phyloP scores from a whole-genome alignment of 495 filamentous ascomycete species.

The Symbiotaphrina buchneri region DNA sequence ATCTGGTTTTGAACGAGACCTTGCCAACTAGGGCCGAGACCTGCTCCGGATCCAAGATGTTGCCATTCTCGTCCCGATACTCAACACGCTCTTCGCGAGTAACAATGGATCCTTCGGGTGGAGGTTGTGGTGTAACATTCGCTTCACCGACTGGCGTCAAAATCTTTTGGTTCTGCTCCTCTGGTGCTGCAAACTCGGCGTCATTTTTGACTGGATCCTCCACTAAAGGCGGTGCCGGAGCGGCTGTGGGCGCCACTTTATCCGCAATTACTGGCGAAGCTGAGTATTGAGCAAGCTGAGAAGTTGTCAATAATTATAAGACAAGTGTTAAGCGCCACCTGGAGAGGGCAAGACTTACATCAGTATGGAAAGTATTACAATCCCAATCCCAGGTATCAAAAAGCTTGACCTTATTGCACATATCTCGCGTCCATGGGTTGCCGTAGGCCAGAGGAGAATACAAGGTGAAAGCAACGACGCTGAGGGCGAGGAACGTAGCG shows the following conservation, averaged over 20 bases:
- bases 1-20: slow-evolving; percentile 82
- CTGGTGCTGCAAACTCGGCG: too few relatives aligned
- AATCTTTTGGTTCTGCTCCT: slow-evolving; percentile 1
- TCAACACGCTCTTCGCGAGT: slow-evolving; percentile 57
- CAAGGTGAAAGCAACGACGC: slow-evolving; percentile 54
- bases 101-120: slow-evolving; percentile 1
- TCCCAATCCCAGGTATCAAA: slow-evolving; percentile 89
- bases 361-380: slow-evolving; percentile 75
- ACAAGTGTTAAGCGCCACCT: slow-evolving; percentile 1
- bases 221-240: too few relatives aligned
- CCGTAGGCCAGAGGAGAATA: slow-evolving; percentile 83
- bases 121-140: slow-evolving; percentile 16
- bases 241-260: too few relatives aligned
- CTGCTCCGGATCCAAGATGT: slow-evolving; percentile 61
- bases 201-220: too few relatives aligned
- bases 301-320: slow-evolving; percentile 3
- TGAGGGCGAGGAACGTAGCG: slow-evolving; percentile 44
- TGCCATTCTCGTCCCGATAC: slow-evolving; percentile 87
- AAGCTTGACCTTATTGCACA: slow-evolving; percentile 73
- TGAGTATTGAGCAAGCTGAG: slow-evolving; percentile 13
- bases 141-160: slow-evolving; percentile 4
- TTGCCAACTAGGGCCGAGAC: slow-evolving; percentile 73
- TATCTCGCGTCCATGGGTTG: slow-evolving; percentile 73
- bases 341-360: slow-evolving; percentile 38
- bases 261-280: slow-evolving; percentile 6